Conservation (phyloP, 352 stramenopile species). For the Phytophthora pseudosyringae region DNA sequence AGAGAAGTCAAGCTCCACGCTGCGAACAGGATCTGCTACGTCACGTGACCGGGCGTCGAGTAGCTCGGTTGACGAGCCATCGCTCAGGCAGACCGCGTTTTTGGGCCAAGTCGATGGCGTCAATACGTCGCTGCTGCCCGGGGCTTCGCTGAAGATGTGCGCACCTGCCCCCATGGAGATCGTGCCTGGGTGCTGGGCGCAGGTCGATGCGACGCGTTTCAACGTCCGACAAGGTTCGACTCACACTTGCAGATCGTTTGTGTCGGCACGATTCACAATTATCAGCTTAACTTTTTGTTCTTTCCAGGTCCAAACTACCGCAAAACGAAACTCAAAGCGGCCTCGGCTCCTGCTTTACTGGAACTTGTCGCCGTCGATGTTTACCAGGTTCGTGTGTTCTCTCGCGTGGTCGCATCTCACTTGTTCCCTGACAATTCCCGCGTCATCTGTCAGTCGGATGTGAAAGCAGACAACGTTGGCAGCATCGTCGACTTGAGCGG, state of each 20-base stretch:
- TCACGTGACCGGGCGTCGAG: conserved; percentile 10
- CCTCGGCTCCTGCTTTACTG: conserved; percentile 61
- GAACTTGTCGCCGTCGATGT: conserved; percentile 76
- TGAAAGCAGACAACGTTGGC: conserved; percentile 78
- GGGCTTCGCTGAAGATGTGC: conserved; percentile 58
- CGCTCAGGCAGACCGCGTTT: conserved; percentile 19
- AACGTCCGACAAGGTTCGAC: conserved; percentile 80
- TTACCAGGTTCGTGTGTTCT: conserved; percentile 52
- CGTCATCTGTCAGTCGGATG: conserved; percentile 54
- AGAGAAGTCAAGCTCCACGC: conserved; percentile 21
- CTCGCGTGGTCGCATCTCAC: neutral
- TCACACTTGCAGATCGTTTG: neutral
- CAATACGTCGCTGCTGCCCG: conserved; percentile 52
- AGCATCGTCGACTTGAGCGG: conserved; percentile 68
- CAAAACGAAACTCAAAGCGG: conserved; percentile 74
- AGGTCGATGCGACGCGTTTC: conserved; percentile 72
- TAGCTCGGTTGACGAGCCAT: conserved; percentile 4
- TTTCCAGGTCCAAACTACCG: conserved; percentile 73
- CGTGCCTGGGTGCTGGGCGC: conserved; percentile 61
- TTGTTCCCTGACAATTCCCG: neutral
- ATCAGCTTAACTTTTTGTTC: neutral
- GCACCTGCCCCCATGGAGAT: conserved; percentile 39
- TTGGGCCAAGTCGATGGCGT: conserved; percentile 44
- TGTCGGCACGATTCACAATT: neutral
- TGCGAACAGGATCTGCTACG: neutral